phyloP scores from a whole-genome alignment of 495 filamentous ascomycete genomes.

The Xylaria flabelliformis region DNA sequence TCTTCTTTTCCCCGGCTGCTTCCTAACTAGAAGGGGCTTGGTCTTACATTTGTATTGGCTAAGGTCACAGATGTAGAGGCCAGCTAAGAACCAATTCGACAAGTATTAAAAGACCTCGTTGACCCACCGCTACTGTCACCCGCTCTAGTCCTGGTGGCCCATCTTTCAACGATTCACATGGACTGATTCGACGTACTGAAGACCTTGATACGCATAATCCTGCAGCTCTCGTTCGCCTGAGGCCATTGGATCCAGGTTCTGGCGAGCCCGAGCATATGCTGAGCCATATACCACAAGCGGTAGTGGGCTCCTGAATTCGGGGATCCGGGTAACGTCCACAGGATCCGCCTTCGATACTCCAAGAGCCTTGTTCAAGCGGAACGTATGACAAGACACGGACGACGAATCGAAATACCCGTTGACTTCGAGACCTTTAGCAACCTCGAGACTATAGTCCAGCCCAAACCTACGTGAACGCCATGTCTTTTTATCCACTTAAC shows the following conservation, averaged over 20 bases:
- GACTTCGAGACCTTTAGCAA: constrained; percentile 5
- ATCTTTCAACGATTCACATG: constrained; percentile 4
- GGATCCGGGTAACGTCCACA: not conserved
- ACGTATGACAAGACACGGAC: constrained; percentile 2
- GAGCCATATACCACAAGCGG: constrained; percentile 8
- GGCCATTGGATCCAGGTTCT: constrained; percentile 3
- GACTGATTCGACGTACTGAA: constrained; percentile 20
- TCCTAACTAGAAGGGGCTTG: constrained; percentile 31
- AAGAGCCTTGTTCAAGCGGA: not conserved
- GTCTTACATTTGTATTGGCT: constrained; percentile 10
- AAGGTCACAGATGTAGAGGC: constrained; percentile 10
- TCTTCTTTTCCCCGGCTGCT: constrained; percentile 26
- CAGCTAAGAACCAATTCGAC: constrained; percentile 21
- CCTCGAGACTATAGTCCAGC: not conserved
- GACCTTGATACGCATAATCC: constrained; percentile 9
- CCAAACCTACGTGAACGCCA: constrained; percentile 19
- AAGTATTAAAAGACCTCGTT: constrained; percentile 26
- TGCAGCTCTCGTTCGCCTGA: not conserved
- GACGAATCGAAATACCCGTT: constrained; percentile 1
- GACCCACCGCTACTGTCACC: constrained; percentile 23
- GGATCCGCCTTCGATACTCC: constrained; percentile 8
- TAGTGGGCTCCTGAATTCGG: constrained; percentile 4
- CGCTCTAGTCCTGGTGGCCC: constrained; percentile 14
- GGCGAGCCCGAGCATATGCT: constrained; percentile 1
- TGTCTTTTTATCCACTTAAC: constrained; percentile 36